A percentile compares a stretch with the other conserved stretches of the same genome.
Conservation (phyloP, 805 yeast genomes). For the Lipomyces chichibuensis region DNA sequence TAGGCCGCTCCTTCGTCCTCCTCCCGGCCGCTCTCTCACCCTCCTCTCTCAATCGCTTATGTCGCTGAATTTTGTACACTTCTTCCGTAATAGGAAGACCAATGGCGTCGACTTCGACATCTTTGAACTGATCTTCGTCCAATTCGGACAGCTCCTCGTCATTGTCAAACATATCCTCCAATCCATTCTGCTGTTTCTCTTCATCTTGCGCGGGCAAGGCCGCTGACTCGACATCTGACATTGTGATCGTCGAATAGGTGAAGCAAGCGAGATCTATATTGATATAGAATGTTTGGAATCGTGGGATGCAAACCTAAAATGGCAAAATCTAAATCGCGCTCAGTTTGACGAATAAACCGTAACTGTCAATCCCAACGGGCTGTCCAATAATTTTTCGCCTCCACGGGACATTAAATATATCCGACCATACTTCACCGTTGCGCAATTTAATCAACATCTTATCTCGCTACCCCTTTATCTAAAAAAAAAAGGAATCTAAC, state of each 20-base stretch:
- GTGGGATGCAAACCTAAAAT: neutral
- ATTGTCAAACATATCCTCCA: constrained; percentile 29
- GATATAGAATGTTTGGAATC: neutral
- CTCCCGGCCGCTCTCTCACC: constrained; percentile 19
- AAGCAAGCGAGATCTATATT: neutral
- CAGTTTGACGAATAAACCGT: no score
- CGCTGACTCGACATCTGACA: neutral
- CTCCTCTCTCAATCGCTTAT: constrained; percentile 39
- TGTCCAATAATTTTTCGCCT: no score
- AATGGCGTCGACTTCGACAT: constrained; percentile 40
- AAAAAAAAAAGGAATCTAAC: neutral
- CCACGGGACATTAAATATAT: no score
- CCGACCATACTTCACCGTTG: no score
- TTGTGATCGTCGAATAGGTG: constrained; percentile 4
- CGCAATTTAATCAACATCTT: no score
- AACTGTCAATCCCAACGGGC: no score
- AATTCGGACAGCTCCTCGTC: constrained; percentile 47
- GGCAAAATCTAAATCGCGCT: neutral
- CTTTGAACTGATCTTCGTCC: constrained; percentile 46
- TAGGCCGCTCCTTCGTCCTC: constrained; percentile 28
- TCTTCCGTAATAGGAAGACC: constrained; percentile 46
- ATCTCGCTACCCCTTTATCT: neutral
- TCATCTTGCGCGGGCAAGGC: constrained; percentile 18
- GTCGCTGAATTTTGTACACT: constrained; percentile 46
- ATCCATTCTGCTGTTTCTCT: constrained; percentile 20